phyloP scores from a whole-genome alignment of 805 yeast species.

The baker's yeast (Saccharomyces cerevisiae) region DNA sequence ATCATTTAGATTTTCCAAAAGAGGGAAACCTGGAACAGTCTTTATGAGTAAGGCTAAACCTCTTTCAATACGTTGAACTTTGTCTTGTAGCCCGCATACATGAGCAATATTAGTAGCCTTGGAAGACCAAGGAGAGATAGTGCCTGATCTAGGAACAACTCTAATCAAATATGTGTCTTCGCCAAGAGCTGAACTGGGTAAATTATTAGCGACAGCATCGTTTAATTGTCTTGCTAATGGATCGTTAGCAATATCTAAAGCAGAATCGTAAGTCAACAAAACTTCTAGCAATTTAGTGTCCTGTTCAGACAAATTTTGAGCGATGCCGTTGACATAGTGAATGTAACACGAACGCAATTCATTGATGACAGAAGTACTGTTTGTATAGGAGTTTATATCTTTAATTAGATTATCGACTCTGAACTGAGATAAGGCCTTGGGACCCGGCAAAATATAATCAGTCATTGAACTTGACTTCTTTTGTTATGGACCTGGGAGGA shows the following conservation, averaged over 20 bases:
- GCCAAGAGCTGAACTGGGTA: slow-evolving; percentile 23
- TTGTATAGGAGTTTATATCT: slow-evolving; percentile 65
- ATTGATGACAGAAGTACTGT: slow-evolving; percentile 52
- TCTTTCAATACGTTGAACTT: slow-evolving; percentile 80
- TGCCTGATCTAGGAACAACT: slow-evolving; percentile 86
- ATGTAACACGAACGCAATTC: slow-evolving; percentile 67
- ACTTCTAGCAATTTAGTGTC: slow-evolving; percentile 45
- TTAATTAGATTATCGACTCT: slow-evolving; percentile 66
- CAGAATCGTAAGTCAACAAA: slow-evolving; percentile 67
- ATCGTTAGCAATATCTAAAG: slow-evolving; percentile 45
- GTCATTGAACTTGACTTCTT: slow-evolving; percentile 24
- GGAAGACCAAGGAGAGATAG: slow-evolving; percentile 98
- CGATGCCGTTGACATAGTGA: slow-evolving; percentile 63
- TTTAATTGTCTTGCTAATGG: slow-evolving; percentile 19
- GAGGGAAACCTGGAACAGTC: slow-evolving; percentile 63
- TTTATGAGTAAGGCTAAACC: slow-evolving; percentile 71
- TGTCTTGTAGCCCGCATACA: slow-evolving; percentile 71
- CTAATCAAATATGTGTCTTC: slow-evolving; percentile 53
- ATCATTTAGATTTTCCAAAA: slow-evolving; percentile 44
- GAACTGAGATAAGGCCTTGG: slow-evolving; percentile 80
- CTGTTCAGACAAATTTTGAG: slow-evolving; percentile 29
- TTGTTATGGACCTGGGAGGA: background rate
- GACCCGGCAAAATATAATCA: slow-evolving; percentile 67
- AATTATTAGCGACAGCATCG: slow-evolving; percentile 24
- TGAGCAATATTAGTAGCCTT: slow-evolving; percentile 92